Conservation (phyloP, 768 basidiomycete genomes). For the Naganishia friedmannii region DNA sequence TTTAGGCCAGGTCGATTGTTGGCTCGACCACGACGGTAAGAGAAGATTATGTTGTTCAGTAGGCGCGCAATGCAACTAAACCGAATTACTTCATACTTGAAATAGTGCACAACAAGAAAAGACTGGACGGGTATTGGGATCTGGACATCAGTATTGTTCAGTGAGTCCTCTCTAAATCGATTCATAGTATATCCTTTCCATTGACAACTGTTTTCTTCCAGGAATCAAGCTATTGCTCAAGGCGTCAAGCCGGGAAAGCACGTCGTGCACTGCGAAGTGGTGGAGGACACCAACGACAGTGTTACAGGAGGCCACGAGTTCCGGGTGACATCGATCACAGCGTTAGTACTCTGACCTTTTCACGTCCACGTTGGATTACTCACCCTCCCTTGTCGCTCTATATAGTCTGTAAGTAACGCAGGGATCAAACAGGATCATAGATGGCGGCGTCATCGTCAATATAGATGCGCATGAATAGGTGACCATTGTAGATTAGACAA, state of each 20-base stretch:
- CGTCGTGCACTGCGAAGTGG: conserved; percentile 22
- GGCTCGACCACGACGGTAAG: conserved; percentile 42
- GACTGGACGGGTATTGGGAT: conserved; percentile 43
- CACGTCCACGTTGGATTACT: not conserved
- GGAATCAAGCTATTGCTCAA: not conserved
- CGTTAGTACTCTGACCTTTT: conserved; percentile 12
- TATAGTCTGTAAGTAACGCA: not conserved
- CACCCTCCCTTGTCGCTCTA: not conserved
- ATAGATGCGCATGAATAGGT: not conserved
- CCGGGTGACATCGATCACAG: conserved; percentile 17
- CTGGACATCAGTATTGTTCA: conserved; percentile 9
- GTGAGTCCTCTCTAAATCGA: not conserved
- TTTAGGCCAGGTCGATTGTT: conserved; percentile 42
- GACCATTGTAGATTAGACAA: not conserved
- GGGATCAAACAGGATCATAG: not conserved
- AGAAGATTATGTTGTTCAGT: not conserved
- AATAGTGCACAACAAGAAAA: conserved; percentile 12
- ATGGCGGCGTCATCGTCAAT: not conserved
- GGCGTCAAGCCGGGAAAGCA: conserved; percentile 15
- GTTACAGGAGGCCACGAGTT: conserved; percentile 24
- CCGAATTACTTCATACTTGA: not conserved
- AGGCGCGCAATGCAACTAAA: not conserved
- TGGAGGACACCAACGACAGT: conserved; percentile 20
- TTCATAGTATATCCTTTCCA: not conserved
- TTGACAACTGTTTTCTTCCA: not conserved